A percentile compares a stretch with the other conserved stretches of the same genome.
These are phyloP conservation scores for Ophiostoma sp. DNA, from an alignment of 2,329 filamentous ascomycete species.

Conservation along the genomic window DNA sequence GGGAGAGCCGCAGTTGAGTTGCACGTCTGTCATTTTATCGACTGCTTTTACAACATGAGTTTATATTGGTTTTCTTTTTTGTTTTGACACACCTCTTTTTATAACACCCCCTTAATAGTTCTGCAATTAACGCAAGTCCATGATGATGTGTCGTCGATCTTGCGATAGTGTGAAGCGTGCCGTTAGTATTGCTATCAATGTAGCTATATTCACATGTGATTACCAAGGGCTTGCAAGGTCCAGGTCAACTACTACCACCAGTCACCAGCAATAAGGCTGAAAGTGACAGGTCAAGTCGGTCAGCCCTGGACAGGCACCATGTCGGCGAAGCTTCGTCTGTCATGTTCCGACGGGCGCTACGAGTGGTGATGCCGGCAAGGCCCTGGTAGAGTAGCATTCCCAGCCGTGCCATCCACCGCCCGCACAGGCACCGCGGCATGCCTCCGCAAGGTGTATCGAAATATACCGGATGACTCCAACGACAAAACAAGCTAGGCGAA, in stretches of 20 bases:
- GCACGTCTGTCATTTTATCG: conserved; percentile 12
- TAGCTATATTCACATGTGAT: not conserved
- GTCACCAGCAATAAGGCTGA: not conserved
- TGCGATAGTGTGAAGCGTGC: not conserved
- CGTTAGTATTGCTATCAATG: no score
- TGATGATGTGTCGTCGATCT: not conserved
- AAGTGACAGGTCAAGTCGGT: conserved; percentile 4
- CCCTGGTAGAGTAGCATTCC: conserved; percentile 7
- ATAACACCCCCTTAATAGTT: conserved; percentile 21
- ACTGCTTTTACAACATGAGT: conserved; percentile 9
- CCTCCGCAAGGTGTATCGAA: no score
- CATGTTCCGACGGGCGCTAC: not conserved
- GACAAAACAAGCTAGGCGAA: no score
- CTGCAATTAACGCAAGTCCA: not conserved
- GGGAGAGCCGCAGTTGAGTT: conserved; percentile 5
- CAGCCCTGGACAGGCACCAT: not conserved
- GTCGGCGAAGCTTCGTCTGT: not conserved
- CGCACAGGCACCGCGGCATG: not conserved
- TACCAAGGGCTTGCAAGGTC: not conserved
- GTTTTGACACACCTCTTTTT: conserved; percentile 16
- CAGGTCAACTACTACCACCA: not conserved
- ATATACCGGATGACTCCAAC: no score
- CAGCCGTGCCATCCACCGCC: not conserved
- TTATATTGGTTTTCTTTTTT: conserved; percentile 18
- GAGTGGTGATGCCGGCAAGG: not conserved